These are phyloP conservation scores for Gossypium arboreum DNA, from an alignment of 345 rosid species.

Conservation along the genomic window DNA sequence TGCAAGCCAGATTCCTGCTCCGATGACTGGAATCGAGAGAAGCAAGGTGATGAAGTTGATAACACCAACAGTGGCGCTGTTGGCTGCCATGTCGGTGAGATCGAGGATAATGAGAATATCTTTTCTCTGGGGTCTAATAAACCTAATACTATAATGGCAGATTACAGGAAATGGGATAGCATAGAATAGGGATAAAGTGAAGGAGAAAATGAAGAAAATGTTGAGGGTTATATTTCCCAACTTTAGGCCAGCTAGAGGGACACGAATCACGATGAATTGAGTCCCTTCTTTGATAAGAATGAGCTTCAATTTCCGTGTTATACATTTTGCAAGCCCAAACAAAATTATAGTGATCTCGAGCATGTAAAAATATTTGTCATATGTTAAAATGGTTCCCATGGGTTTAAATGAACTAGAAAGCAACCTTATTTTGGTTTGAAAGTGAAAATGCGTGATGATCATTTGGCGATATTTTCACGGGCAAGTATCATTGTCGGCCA, in stretches of 20 bases:
- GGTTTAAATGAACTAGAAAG: background rate
- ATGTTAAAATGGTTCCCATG: background rate
- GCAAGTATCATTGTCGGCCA: background rate
- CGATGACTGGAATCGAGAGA: conserved; percentile 79
- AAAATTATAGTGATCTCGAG: background rate
- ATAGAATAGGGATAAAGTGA: background rate
- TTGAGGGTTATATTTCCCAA: background rate
- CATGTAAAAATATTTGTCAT: background rate
- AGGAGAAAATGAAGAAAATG: conserved; percentile 2
- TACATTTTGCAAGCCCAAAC: background rate
- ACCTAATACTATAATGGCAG: background rate
- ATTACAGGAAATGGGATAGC: conserved; percentile 2
- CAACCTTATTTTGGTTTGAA: background rate
- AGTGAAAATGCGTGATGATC: background rate
- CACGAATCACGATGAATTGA: background rate
- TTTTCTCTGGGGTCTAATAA: background rate
- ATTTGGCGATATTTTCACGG: background rate
- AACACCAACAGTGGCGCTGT: conserved; percentile 77
- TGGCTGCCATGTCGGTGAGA: conserved; percentile 53
- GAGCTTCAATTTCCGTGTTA: background rate
- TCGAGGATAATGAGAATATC: background rate
- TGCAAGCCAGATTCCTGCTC: conserved; percentile 87
- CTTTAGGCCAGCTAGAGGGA: background rate
- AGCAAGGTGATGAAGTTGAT: conserved; percentile 85
- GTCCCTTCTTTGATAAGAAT: background rate